Conservation (phyloP, 305 asterid species). For the Solanum hybrid region DNA sequence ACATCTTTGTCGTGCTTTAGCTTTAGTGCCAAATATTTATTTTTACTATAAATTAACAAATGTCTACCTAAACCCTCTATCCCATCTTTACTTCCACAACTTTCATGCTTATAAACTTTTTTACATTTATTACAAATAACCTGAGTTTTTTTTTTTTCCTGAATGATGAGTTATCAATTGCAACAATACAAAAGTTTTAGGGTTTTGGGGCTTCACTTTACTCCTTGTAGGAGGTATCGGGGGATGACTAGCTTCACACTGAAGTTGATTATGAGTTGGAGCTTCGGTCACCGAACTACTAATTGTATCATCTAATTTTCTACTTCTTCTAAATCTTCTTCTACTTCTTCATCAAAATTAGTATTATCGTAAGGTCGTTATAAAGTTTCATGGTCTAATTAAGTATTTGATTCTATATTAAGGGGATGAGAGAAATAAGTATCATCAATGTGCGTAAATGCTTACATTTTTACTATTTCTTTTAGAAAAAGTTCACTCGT, state of each 20-base stretch:
- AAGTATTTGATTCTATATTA: too few relatives aligned
- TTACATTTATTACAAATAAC: too few relatives aligned
- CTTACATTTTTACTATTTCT: not conserved
- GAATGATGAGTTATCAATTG: not conserved
- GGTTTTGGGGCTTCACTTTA: not conserved
- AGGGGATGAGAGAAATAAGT: not conserved
- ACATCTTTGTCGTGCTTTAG: not conserved
- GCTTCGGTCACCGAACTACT: not conserved
- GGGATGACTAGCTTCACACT: not conserved
- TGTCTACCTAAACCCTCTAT: not conserved
- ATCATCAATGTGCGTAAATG: not conserved
- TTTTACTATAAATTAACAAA: not conserved
- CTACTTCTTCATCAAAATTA: not conserved
- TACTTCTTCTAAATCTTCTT: not conserved
- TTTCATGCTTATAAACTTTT: not conserved
- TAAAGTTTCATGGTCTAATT: too few relatives aligned
- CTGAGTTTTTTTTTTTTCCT: not conserved
- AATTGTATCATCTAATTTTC: not conserved
- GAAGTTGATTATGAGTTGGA: not conserved
- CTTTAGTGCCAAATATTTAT: not conserved
- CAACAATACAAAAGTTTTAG: not conserved
- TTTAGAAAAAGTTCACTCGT: too few relatives aligned
- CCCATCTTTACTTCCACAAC: not conserved
- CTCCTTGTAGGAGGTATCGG: not conserved
- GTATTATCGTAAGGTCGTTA: not conserved